A percentile compares a stretch with the other conserved stretches of the same genome.
These are phyloP conservation scores for Verticillium albo-atrum DNA, from an alignment of 2,329 filamentous ascomycete genomes.

Conservation along the genomic window DNA sequence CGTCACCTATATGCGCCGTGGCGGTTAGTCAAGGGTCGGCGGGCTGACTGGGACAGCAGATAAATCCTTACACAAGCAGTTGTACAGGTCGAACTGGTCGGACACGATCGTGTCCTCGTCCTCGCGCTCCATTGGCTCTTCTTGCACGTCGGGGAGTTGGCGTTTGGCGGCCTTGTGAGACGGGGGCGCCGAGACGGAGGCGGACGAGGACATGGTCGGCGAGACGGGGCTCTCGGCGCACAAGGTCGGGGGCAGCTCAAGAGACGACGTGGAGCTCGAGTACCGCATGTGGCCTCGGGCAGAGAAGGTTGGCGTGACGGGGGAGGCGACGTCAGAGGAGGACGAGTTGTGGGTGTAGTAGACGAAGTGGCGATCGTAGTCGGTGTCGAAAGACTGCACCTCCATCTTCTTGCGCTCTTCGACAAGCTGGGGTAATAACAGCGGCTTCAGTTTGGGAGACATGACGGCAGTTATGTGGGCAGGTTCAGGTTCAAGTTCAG, in stretches of 20 bases:
- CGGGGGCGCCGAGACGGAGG: conserved; percentile 2
- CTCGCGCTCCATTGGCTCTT: conserved; percentile 72
- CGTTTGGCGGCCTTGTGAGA: conserved; percentile 48
- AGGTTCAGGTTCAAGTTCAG: not conserved
- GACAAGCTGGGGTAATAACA: conserved; percentile 50
- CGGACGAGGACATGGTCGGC: not conserved
- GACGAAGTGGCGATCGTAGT: conserved; percentile 31
- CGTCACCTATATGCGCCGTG: conserved; percentile 46
- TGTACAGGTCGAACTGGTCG: conserved; percentile 45
- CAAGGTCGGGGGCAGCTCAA: conserved; percentile 55
- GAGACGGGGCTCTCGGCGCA: conserved; percentile 2
- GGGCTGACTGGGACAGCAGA: not conserved
- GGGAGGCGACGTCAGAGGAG: conserved; percentile 64
- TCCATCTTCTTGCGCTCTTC: conserved; percentile 43
- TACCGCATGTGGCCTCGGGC: conserved; percentile 59
- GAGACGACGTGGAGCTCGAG: conserved; percentile 74
- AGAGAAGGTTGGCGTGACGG: conserved; percentile 67
- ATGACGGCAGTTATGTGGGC: conserved; percentile 22
- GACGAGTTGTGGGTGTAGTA: conserved; percentile 50
- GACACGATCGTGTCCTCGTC: conserved; percentile 47
- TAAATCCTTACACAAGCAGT: conserved; percentile 67
- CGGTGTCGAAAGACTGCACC: conserved; percentile 17
- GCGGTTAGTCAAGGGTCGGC: conserved; percentile 11
- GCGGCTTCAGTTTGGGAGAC: conserved; percentile 46
- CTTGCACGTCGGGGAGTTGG: conserved; percentile 74